These are phyloP conservation scores for Coemansia erecta DNA, from an alignment of 192 early-diverging fungal species.

Conservation along the genomic window DNA sequence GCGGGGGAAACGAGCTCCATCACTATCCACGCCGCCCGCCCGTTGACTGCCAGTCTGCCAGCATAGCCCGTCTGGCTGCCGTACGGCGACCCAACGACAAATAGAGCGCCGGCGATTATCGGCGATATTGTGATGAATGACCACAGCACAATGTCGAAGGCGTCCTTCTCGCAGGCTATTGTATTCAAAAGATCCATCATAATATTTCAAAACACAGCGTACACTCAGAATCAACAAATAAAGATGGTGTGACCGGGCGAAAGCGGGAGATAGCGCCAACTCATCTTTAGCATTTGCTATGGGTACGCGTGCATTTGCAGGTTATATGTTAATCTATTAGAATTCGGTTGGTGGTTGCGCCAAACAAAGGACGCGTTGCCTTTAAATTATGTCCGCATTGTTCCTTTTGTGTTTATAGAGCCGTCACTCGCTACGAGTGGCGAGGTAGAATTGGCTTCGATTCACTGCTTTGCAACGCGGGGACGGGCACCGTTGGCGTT, in stretches of 20 bases:
- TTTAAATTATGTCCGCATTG: too few species aligned
- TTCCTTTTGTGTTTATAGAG: too few species aligned
- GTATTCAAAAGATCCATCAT: not conserved
- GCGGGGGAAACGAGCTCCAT: slow-evolving; percentile 49
- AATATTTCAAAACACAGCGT: too few species aligned
- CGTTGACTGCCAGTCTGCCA: slow-evolving; percentile 23
- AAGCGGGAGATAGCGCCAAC: too few species aligned
- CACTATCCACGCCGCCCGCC: slow-evolving; percentile 27
- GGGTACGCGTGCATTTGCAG: too few species aligned
- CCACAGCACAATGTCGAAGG: slow-evolving; percentile 12
- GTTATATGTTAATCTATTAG: not conserved
- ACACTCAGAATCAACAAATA: too few species aligned
- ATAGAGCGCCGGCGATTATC: slow-evolving; percentile 14
- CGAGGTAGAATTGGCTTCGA: too few species aligned
- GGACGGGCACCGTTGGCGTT: slow-evolving; percentile 6
- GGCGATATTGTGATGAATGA: slow-evolving; percentile 14
- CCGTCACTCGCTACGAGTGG: too few species aligned
- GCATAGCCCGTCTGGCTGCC: slow-evolving; percentile 42
- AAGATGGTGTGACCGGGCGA: too few species aligned
- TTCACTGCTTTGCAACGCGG: slow-evolving; percentile 37
- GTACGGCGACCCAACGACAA: slow-evolving; percentile 45
- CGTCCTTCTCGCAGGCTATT: slow-evolving; percentile 8
- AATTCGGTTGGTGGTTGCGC: not conserved
- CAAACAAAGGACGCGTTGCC: not conserved
- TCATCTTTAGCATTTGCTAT: too few species aligned